Evolutionary conservation across 257 asterid genomes (phyloP).

Genomic region (Solanum pimpinellifolium): DNA sequence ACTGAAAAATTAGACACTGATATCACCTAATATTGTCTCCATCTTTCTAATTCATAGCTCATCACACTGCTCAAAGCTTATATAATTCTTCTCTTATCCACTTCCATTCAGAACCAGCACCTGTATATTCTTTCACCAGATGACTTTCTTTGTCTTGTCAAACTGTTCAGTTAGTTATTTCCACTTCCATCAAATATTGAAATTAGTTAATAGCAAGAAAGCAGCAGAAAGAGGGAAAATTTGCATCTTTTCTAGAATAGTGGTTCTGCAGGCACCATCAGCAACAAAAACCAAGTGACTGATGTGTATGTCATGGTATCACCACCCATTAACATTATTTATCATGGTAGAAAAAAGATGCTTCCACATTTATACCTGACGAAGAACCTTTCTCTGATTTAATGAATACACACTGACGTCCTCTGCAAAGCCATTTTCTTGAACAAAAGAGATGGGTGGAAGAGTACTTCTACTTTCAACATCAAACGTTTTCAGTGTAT

Average conservation of each 20-base stretch:
- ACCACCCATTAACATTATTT: not conserved
- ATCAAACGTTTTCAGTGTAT: slow-evolving; percentile 61
- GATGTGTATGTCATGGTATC: not conserved
- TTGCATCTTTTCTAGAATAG: not conserved
- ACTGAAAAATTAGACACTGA: not conserved
- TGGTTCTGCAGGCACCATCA: not conserved
- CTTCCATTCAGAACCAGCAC: not conserved
- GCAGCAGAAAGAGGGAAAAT: not conserved
- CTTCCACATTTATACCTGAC: slow-evolving; percentile 50
- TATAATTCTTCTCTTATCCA: not conserved
- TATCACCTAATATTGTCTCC: not conserved
- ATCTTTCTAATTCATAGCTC: not conserved
- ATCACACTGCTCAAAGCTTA: not conserved
- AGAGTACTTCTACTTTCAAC: slow-evolving; percentile 51
- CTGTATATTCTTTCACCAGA: not conserved
- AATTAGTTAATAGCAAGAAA: not conserved
- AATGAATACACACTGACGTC: slow-evolving; percentile 42
- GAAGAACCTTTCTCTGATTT: slow-evolving; percentile 58
- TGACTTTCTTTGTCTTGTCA: not conserved
- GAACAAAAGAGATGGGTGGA: slow-evolving; percentile 54
- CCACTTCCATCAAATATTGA: not conserved
- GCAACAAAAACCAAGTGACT: not conserved
- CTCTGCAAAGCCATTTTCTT: slow-evolving; percentile 46
- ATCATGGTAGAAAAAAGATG: not conserved
- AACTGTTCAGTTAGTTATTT: not conserved